Evolutionary conservation across 257 asterid genomes (phyloP), one percentile per base, ranked within the genome.

Genomic region (Gardenia jasminoides): DNA sequence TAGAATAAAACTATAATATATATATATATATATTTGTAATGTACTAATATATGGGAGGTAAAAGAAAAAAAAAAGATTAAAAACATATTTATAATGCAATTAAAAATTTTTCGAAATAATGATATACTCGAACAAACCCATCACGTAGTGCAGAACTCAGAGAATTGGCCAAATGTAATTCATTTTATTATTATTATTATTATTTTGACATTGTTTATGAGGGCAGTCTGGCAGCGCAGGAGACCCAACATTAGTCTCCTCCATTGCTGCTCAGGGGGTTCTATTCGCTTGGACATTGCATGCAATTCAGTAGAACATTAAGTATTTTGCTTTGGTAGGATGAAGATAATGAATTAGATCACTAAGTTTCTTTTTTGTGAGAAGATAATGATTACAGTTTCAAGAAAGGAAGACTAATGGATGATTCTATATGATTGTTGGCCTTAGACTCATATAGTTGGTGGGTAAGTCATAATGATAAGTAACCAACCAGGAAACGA

Each of bases 141-240:
- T 36, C 24, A 10, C 7, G n/a, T 70, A 3, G 5, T 22, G 5
- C 44, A 16, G 58, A 24, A 70, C 11, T 70, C 44, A 39, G 75
- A 71, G 75, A 46, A n/a, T 46, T 71, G 13, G 75, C 43, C 61
- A 70, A 70, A 24, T 41, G 54, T 43, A 69, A 69, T n/a, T n/a
- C n/a, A n/a, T n/a, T n/a, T n/a, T n/a, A n/a, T n/a, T n/a, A n/a
- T n/a, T n/a, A n/a, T n/a, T n/a, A n/a, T n/a, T n/a, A n/a, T n/a
- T n/a, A n/a, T n/a, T n/a, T n/a, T n/a, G n/a, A n/a, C n/a, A n/a
- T n/a, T n/a, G n/a, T n/a, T n/a, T n/a, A 58, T 58, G 28, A 1
- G 12, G 65, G 7, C 65, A 58, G 0, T 22, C 65, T 30, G 28
- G 65, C 65, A 58, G 30, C 3, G 30, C 48, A 13, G 12, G 47